Evolutionary conservation across 768 basidiomycete species (phyloP).

Genomic region (Baorangia bicolor): DNA sequence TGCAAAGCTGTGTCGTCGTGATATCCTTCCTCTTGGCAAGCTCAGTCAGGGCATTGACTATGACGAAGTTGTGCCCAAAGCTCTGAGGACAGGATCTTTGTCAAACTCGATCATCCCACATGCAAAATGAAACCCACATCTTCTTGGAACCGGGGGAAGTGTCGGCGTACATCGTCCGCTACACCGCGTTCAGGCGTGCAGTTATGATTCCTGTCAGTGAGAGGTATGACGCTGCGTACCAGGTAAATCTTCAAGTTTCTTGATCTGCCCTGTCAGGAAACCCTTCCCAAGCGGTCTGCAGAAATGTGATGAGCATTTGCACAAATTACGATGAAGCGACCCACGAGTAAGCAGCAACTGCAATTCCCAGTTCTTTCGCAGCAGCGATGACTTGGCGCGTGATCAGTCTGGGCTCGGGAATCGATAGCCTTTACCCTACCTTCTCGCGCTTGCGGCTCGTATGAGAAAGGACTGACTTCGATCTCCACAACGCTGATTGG

Average conservation of each 20-base stretch:
- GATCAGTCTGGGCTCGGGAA: neutral
- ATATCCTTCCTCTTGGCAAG: constrained; percentile 44
- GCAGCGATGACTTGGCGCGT: constrained; percentile 46
- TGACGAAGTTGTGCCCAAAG: constrained; percentile 40
- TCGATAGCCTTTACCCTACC: constrained; percentile 20
- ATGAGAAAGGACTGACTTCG: constrained; percentile 61
- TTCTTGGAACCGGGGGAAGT: constrained; percentile 42
- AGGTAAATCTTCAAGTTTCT: constrained; percentile 35
- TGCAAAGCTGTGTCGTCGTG: constrained; percentile 41
- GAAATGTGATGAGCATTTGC: neutral
- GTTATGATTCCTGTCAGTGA: neutral
- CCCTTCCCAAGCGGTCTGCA: constrained; percentile 51
- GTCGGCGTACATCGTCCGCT: constrained; percentile 40
- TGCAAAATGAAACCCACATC: constrained; percentile 29
- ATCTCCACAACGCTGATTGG: constrained; percentile 64
- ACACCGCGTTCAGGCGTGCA: constrained; percentile 11
- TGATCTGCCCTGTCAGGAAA: constrained; percentile 49
- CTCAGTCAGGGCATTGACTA: constrained; percentile 41
- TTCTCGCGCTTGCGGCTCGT: constrained; percentile 49
- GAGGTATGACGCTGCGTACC: constrained; percentile 12
- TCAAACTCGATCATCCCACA: neutral
- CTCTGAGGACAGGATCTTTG: constrained; percentile 24
- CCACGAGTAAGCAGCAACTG: constrained; percentile 60
- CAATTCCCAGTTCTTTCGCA: constrained; percentile 52
- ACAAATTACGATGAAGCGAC: constrained; percentile 12